These are phyloP conservation scores for Lentinula novae-zelandiae DNA, from an alignment of 1,284 basidiomycete species.

Conservation along the genomic window DNA sequence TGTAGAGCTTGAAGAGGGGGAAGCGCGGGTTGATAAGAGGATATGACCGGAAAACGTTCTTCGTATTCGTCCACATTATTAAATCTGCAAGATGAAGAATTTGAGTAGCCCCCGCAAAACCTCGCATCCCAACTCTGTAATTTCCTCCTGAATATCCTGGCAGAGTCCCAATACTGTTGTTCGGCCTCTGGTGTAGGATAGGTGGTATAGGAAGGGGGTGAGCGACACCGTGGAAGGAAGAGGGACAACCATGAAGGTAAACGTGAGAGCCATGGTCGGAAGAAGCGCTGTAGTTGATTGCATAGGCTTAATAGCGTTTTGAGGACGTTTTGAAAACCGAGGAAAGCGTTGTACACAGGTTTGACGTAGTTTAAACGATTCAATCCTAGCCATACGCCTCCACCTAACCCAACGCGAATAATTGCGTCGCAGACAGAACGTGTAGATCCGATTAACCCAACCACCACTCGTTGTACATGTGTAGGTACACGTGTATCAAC, in stretches of 20 bases:
- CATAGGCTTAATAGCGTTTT: not conserved
- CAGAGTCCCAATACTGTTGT: conserved; percentile 17
- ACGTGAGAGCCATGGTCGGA: not conserved
- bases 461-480: too few relatives aligned
- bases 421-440: too few relatives aligned
- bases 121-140: conserved; percentile 17
- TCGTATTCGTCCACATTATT: not conserved
- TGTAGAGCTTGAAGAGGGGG: conserved; percentile 7
- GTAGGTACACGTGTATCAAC: too few relatives aligned
- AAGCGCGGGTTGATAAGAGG: conserved; percentile 17
- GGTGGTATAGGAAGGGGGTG: conserved; percentile 1
- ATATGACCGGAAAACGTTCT: conserved; percentile 13
- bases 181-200: conserved; percentile 12
- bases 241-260: not conserved
- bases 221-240: not conserved
- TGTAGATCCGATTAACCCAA: too few relatives aligned
- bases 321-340: too few relatives aligned
- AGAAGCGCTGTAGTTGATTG: too few relatives aligned
- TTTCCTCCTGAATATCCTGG: conserved; percentile 7
- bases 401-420: too few relatives aligned
- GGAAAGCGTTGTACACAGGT: too few relatives aligned
- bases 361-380: too few relatives aligned
- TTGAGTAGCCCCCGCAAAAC: not conserved
- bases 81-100: not conserved
- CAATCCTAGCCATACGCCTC: too few relatives aligned